Percentiles rank a stretch among this genome's conserved stretches.
Evolutionary conservation across 139 green algal genomes (phyloP).

Genomic region (Gonium pectorale): DNA sequence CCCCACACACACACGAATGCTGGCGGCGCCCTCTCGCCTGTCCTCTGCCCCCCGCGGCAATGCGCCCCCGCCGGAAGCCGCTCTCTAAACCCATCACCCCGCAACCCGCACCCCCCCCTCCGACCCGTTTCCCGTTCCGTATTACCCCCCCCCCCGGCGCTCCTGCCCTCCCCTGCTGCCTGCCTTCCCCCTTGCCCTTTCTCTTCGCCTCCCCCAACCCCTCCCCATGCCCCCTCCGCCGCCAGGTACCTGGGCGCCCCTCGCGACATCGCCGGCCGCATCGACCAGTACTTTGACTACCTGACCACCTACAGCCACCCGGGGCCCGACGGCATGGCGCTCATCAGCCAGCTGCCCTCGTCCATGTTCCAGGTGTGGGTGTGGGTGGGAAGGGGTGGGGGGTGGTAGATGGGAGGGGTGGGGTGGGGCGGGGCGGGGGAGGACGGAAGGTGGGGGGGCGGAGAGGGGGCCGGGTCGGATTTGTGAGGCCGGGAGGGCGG

Average conservation of each 20-base stretch:
- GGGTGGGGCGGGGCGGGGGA: not conserved
- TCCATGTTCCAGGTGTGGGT: slow-evolving; percentile 53
- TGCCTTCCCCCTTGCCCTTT: too few relatives aligned
- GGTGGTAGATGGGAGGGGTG: not conserved
- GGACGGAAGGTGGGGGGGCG: not conserved
- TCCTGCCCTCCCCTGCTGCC: not conserved
- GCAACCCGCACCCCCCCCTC: too few relatives aligned
- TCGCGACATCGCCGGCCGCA: slow-evolving; percentile 40
- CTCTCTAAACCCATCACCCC: too few relatives aligned
- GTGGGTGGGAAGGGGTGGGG: not conserved
- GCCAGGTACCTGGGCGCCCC: slow-evolving; percentile 63
- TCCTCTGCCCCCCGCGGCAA: too few relatives aligned
- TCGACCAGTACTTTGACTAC: slow-evolving; percentile 60
- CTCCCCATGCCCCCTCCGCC: not conserved
- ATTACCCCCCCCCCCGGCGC: too few relatives aligned
- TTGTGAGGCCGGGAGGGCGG: too few relatives aligned
- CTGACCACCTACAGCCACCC: slow-evolving; percentile 67
- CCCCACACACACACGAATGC: too few relatives aligned
- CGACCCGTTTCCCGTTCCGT: too few relatives aligned
- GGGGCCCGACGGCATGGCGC: slow-evolving; percentile 68
- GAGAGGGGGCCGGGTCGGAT: too few relatives aligned
- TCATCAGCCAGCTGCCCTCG: slow-evolving; percentile 64
- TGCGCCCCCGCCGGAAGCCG: too few relatives aligned
- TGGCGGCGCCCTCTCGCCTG: too few relatives aligned
- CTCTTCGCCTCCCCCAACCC: not conserved